These are phyloP conservation scores for Microdochium paspali DNA, from an alignment of 2,329 filamentous ascomycete species.

Conservation along the genomic window DNA sequence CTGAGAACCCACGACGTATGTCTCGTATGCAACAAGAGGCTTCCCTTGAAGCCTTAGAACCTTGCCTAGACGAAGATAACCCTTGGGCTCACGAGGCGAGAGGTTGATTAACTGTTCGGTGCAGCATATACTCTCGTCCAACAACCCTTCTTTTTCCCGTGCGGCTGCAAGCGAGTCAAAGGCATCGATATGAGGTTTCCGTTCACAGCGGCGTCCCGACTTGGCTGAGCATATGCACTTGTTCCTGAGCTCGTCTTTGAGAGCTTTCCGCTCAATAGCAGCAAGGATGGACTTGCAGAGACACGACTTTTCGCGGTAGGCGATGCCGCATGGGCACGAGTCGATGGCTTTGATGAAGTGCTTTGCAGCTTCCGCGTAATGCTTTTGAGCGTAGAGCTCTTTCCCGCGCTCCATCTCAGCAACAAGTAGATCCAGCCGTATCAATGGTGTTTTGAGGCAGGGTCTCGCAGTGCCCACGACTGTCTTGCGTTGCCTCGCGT, in stretches of 20 bases:
- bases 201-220: constrained; percentile 12
- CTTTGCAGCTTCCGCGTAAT: constrained; percentile 4
- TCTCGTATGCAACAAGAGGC: constrained; percentile 8
- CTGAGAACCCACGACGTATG: constrained; percentile 13
- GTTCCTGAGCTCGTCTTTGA: constrained; percentile 12
- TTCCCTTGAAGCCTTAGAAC: constrained; percentile 11
- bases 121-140: constrained; percentile 7
- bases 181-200: constrained; percentile 12
- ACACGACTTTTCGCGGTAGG: constrained; percentile 6
- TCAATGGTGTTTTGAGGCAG: no score
- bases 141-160: constrained; percentile 8
- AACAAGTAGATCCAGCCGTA: no score
- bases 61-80: constrained; percentile 17
- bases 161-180: constrained; percentile 14
- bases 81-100: constrained; percentile 15
- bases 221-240: constrained; percentile 13
- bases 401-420: constrained; percentile 4
- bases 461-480: no score
- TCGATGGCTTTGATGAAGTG: constrained; percentile 7
- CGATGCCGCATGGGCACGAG: constrained; percentile 11
- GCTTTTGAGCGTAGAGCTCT: constrained; percentile 1
- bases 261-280: constrained; percentile 7
- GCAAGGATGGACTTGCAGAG: constrained; percentile 10
- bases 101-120: constrained; percentile 16
- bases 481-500: no score